These are phyloP conservation scores for Sorghum bicolor DNA, from an alignment of 176 grass and related monocot species.

Conservation along the genomic window DNA sequence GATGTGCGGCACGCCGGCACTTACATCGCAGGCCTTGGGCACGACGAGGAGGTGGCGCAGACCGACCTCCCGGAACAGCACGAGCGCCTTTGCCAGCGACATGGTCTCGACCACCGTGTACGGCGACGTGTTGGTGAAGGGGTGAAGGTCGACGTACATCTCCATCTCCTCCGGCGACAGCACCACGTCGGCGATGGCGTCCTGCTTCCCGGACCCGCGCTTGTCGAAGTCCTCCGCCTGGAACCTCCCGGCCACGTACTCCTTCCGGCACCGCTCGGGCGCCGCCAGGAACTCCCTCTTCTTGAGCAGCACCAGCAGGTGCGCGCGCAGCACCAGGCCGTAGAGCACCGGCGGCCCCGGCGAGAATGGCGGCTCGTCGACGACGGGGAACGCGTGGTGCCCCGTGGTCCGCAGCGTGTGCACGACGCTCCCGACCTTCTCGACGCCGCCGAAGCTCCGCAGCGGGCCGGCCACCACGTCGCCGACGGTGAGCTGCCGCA, in stretches of 20 bases:
- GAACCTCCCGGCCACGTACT: slow-evolving; percentile 41
- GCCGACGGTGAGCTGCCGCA: slow-evolving; percentile 78
- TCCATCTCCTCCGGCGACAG: slow-evolving; percentile 87
- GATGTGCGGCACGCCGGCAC: no score
- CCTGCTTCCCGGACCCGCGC: slow-evolving; percentile 78
- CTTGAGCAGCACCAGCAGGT: slow-evolving; percentile 72
- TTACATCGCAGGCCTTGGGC: slow-evolving; percentile 81
- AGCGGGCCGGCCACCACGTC: slow-evolving; percentile 74
- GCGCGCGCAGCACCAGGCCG: slow-evolving; percentile 72
- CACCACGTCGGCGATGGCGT: slow-evolving; percentile 47
- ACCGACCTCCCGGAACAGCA: slow-evolving; percentile 92
- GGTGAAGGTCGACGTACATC: slow-evolving; percentile 94
- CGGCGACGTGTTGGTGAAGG: slow-evolving; percentile 86
- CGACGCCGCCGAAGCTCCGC: slow-evolving; percentile 60
- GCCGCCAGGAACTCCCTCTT: slow-evolving; percentile 56
- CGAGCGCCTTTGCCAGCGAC: slow-evolving; percentile 89
- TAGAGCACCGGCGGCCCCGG: slow-evolving; percentile 48
- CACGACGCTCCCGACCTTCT: slow-evolving; percentile 76
- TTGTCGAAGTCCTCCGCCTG: slow-evolving; percentile 80
- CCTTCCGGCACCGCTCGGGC: slow-evolving; percentile 23
- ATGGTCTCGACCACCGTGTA: slow-evolving; percentile 96
- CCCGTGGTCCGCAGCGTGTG: slow-evolving; percentile 65
- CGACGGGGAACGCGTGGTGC: slow-evolving; percentile 90
- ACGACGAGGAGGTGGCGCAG: slow-evolving; percentile 85
- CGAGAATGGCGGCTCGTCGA: slow-evolving; percentile 70